phyloP scores from a whole-genome alignment of 495 filamentous ascomycete genomes.

The Neurospora sp. region DNA sequence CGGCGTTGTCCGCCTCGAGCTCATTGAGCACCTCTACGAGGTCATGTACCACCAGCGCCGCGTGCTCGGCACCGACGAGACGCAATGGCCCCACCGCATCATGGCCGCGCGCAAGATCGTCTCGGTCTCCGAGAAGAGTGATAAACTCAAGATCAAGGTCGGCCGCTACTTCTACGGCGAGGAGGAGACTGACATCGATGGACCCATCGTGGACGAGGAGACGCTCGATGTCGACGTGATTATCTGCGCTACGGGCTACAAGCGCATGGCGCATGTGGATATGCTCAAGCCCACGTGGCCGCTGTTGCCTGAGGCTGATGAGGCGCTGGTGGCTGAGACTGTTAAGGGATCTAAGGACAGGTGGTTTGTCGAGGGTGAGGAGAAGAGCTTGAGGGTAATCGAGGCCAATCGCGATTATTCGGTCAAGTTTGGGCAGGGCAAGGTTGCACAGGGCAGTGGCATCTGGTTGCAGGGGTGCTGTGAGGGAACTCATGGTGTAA shows the following conservation, averaged over 20 bases:
- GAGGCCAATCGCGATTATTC: conserved; percentile 56
- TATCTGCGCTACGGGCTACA: conserved; percentile 83
- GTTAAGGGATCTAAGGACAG: conserved; percentile 12
- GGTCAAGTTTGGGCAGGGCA: conserved; percentile 53
- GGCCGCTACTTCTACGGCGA: conserved; percentile 31
- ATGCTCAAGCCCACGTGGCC: conserved; percentile 54
- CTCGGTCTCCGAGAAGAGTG: conserved; percentile 40
- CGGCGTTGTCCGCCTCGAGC: conserved; percentile 75
- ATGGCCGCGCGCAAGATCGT: conserved; percentile 53
- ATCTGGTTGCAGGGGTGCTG: conserved; percentile 95
- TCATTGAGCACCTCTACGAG: conserved; percentile 81
- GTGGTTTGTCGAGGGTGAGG: conserved; percentile 17
- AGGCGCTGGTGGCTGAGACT: background rate
- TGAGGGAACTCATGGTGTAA: conserved; percentile 82
- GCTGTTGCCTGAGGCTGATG: conserved; percentile 45
- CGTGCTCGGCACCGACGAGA: conserved; percentile 51
- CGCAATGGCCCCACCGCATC: conserved; percentile 72
- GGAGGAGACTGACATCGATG: conserved; percentile 15
- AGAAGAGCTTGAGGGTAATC: conserved; percentile 14
- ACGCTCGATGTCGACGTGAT: conserved; percentile 65
- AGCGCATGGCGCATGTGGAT: conserved; percentile 65
- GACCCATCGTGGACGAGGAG: conserved; percentile 32
- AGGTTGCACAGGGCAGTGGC: conserved; percentile 57
- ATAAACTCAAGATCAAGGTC: conserved; percentile 29
- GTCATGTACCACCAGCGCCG: conserved; percentile 76